Percentiles rank a stretch among this genome's conserved stretches.
Conservation (phyloP, 768 basidiomycete genomes). For the Mycena albidolilacea region DNA sequence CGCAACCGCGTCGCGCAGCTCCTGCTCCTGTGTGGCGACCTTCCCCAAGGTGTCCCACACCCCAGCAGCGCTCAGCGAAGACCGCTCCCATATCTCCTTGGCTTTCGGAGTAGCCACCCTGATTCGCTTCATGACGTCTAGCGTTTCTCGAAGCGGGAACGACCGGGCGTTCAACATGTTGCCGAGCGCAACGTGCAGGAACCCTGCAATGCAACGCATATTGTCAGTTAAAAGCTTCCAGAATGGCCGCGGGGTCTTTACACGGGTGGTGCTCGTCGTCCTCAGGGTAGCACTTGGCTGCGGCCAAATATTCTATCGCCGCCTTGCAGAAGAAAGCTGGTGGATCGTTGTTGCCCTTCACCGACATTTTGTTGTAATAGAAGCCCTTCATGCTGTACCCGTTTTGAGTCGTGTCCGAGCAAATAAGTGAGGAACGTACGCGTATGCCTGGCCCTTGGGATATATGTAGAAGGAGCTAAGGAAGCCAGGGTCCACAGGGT, state of each 20-base stretch:
- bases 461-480: conserved; percentile 36
- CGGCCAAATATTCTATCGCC: conserved; percentile 28
- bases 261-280: conserved; percentile 42
- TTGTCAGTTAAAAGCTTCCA: neutral
- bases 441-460: conserved; percentile 35
- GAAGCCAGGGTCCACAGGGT: conserved; percentile 27
- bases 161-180: conserved; percentile 22
- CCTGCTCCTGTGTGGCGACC: conserved; percentile 6
- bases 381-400: conserved; percentile 36
- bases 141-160: conserved; percentile 25
- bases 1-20: conserved; percentile 14
- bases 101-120: conserved; percentile 18
- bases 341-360: neutral
- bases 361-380: conserved; percentile 20
- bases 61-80: conserved; percentile 9
- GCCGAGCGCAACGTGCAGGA: conserved; percentile 14
- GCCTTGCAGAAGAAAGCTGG: conserved; percentile 24
- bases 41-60: conserved; percentile 1
- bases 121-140: conserved; percentile 35
- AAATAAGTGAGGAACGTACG: conserved; percentile 20
- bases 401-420: neutral
- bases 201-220: conserved; percentile 4
- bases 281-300: conserved; percentile 36
- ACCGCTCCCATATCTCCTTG: conserved; percentile 35
- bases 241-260: neutral